Evolutionary conservation across 306 rosid genomes (phyloP), one percentile per base, ranked within the genome.

Genomic region (Prunus persica): DNA sequence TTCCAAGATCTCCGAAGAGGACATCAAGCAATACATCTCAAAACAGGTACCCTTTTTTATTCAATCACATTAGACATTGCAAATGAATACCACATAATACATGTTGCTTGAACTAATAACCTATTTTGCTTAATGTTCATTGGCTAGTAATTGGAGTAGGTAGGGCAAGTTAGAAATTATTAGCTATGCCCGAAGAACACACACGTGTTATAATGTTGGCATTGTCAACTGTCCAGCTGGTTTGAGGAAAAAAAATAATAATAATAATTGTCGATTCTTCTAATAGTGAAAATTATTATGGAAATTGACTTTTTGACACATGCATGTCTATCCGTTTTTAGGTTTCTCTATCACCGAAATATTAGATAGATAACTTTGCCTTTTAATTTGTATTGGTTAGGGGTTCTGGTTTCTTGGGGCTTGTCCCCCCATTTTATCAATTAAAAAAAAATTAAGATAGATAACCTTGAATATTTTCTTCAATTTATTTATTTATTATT

Each of bases 11-110:
- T 81, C 81, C 0, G 96, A 88, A 56, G 94, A 88, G 66, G 96
- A 90, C n/a, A 88, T 93, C 71, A 93, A 86, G 73, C 86, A 85
- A 64, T 90, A 84, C 82, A 68, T 93, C 55, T 88, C 93, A 5
- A 75, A 92, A 80, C 97, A 93, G 98, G 98, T 93, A 72, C 55
- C 5, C 12, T 71, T 32, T 24, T 38, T 38, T 7, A 38, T 25
- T 62, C 70, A 15, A 18, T 20, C 16, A 15, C 22, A 47, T 6
- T 15, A 18, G 4, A 14, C 19, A 52, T 13, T 52, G 57, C 57
- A 14, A 52, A 38, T 38, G 43, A 38, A 6, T 6, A 38, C 43
- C 43, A 32, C 38, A 32, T 32, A 32, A 32, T 0, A 32, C 7
- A 32, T 32, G 38, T 32, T 32, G 34, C 32, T 30, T 30, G 32